Evolutionary conservation across 2,329 filamentous ascomycete species (phyloP), one percentile per base, ranked within the genome.

Genomic region (Didymella sp.): DNA sequence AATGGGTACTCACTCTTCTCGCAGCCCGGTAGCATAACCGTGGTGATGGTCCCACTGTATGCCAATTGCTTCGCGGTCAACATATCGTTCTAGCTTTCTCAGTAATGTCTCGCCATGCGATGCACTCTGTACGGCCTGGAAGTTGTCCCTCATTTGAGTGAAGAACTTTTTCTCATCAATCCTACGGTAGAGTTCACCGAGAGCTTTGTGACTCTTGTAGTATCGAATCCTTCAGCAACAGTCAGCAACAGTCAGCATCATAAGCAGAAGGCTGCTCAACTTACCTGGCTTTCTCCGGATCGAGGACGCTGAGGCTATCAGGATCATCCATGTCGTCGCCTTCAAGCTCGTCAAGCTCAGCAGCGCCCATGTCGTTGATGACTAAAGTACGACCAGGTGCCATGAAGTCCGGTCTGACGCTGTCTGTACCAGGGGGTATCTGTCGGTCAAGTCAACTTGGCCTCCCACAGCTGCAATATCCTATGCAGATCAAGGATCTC

Each of bases 121-220:
- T 5, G 25, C 13, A 13, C 48, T 40, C 7, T 52, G 62, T 15
- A 48, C 50, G 0, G 27, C 40, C 9, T 64, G 51, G 37, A 64
- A 67, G 5, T 64, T 58, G 19, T 54, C 50, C 30, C 71, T 65
- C 64, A 74, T 69, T 28, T 57, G 56, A 3, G 60, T 44, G 38
- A 73, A 88, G 40, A 93, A 89, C 49, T 82, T 81, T 42, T 81
- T 80, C 72, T 95, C 91, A 63, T 96, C 86, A 11, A 96, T 87
- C 0, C 81, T 83, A 1, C 90, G 85, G 69, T 90, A 95, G 0
- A 96, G 78, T 4, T 81, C 75, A 0, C 91, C 91, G 0, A 95
- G 81, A 0, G 89, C 79, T 62, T 90, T 91, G 0, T 85, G 64
- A 1, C 88, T 92, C 28, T 74, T 75, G 71, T 95, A 93, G 69